These are phyloP conservation scores for Phytopythium montanum DNA, from an alignment of 352 stramenopile genomes.

Conservation along the genomic window DNA sequence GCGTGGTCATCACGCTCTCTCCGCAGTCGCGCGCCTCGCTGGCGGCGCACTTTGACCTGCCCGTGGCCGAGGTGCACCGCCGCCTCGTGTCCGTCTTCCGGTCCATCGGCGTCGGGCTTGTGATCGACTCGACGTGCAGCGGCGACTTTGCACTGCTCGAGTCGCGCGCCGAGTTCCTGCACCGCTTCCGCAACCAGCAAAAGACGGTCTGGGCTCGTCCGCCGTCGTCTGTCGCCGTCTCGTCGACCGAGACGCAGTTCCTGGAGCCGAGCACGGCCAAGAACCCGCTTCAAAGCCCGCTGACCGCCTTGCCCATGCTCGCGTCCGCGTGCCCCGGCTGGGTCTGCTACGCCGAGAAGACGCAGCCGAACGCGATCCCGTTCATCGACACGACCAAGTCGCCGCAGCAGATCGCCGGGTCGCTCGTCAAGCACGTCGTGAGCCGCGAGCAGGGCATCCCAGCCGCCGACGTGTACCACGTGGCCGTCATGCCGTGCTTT, in stretches of 20 bases:
- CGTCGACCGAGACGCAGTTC: conserved; percentile 64
- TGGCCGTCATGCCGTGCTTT: conserved; percentile 97
- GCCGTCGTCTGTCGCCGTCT: conserved; percentile 68
- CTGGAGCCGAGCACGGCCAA: conserved; percentile 43
- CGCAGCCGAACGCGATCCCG: conserved; percentile 90
- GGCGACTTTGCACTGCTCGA: conserved; percentile 93
- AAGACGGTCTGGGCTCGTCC: conserved; percentile 60
- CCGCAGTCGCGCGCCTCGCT: conserved; percentile 87
- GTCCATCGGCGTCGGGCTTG: conserved; percentile 82
- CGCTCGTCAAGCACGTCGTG: conserved; percentile 76
- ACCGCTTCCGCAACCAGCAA: conserved; percentile 77
- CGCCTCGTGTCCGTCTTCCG: conserved; percentile 79
- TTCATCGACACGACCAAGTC: conserved; percentile 96
- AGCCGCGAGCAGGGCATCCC: conserved; percentile 48
- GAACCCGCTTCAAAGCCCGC: conserved; percentile 59
- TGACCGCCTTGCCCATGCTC: conserved; percentile 89
- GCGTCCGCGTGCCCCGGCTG: conserved; percentile 96
- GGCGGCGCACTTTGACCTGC: conserved; percentile 73
- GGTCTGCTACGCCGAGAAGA: conserved; percentile 98
- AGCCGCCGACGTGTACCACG: conserved; percentile 88
- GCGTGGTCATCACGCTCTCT: conserved; percentile 86
- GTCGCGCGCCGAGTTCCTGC: conserved; percentile 89
- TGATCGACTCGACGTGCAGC: conserved; percentile 90
- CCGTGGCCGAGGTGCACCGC: conserved; percentile 57
- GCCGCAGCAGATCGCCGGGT: conserved; percentile 92